Evolutionary conservation across 768 basidiomycete species (phyloP), one percentile per base, ranked within the genome.

Genomic region (Mrakia hoshinonis): DNA sequence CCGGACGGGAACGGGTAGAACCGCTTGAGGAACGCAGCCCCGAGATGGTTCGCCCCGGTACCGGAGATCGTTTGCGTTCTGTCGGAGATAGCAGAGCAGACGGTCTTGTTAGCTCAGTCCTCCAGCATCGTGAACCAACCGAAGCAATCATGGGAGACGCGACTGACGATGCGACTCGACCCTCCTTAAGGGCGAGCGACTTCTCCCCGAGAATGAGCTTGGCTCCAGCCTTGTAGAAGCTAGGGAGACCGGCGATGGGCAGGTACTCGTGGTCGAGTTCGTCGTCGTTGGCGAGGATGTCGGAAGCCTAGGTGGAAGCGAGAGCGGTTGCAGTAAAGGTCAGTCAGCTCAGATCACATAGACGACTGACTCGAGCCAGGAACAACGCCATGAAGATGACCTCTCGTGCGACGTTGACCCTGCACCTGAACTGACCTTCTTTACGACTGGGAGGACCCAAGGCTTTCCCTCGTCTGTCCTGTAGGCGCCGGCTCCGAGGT

Each of bases 1-100:
- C 81, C 81, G 82, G 85, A 90, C 3, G 83, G 81, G 69, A 76
- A 76, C 26, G 74, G 68, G 81, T 95, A 96, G 81, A 90, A 93
- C 73, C 83, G 83, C 73, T 87, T 86, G 74, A 97, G 81, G 83
- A 96, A 96, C 66, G 92, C 81, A 2, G 87, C 93, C 31, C 87
- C 94, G 61, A 95, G 85, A 80, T 95, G 93, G 82, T 95, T 94
- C 62, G 94, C 94, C 63, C 94, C 94, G 2, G 94, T 98, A 34
- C 94, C 94, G 18, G 92, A 95, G 75, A 96, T 90, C 18, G 94
- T 94, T 82, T 98, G 94, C 60, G 89, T 89, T 78, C 79, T 80
- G 39, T 74, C 70, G 18, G 75, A 74, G 88, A 80, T 12, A 47
- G 46, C 10, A 47, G 46, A 47, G 20, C 49, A 51, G 22, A 20